Base-by-base conservation (phyloP, 163 green algal genomes). In the Prototheca wickerhamii region DNA sequence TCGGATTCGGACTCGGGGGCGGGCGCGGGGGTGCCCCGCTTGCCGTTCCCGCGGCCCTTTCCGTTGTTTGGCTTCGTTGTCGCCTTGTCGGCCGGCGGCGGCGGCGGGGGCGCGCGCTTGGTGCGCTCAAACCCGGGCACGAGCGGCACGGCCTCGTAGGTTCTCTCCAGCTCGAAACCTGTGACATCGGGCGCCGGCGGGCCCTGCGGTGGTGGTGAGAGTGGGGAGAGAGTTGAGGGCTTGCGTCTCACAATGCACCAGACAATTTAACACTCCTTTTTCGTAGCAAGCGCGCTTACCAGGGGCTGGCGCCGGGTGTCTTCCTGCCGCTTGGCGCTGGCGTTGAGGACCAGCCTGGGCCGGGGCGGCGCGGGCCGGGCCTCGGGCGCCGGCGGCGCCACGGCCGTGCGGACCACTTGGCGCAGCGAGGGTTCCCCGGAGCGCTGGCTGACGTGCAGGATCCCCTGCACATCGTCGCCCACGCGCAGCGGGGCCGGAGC, bases 361-460 rank as follows among this genome's bases (percentile, higher is more conserved):
- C 26, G 46, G 20, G 15, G 46, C 20, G 23, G 5, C 20, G 18
- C 1, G 46, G 46, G 18, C 18, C 46, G 12, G 12, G 1, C 18
- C 46, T 54, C 46, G 12, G 20, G 18, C 30, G 5, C 23, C 30
- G 25, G 52, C 52, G 58, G 50, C 58, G 0, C 30, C 29, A 1
- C 0, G 15, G 21, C 12, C 58, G 31, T 28, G 15, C 26, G 58
- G n/a, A 25, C 31, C 33, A 70, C 61, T 15, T 65, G 60, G 53
- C 58, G 31, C 25, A 61, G 65, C 4, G 63, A 62, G 4, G 71
- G 54, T 46, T 73, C 71, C 26, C 65, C 65, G 8, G 21, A 61
- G 35, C 71, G 68, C 3, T 42, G 33, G 34, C 72, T 71, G 51
- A 58, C 32, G 62, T 75, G 72, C 62, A 79, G 34, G 15, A 64